phyloP scores from a whole-genome alignment of 495 filamentous ascomycete species.

The Viridothelium virens region DNA sequence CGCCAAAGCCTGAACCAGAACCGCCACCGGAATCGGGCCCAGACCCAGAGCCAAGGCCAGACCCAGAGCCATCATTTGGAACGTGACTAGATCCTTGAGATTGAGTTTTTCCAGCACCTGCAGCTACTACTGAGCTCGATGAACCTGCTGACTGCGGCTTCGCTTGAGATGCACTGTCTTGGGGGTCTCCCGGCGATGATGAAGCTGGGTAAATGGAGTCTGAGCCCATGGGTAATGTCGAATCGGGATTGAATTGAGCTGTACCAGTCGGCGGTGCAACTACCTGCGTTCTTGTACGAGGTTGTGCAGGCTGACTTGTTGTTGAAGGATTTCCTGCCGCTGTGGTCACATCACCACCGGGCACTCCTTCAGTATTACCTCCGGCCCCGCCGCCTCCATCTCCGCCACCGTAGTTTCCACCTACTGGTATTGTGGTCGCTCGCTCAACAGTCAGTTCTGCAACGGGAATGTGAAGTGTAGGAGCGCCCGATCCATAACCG shows the following conservation, averaged over 20 bases:
- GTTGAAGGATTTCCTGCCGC: neutral
- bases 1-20: neutral
- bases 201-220: neutral
- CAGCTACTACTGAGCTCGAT: neutral
- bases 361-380: neutral
- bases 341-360: neutral
- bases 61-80: neutral
- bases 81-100: neutral
- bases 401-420: neutral
- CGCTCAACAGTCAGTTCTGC: neutral
- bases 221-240: conserved; percentile 1
- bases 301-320: neutral
- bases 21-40: neutral
- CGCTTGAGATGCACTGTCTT: neutral
- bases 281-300: neutral
- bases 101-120: neutral
- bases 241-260: neutral
- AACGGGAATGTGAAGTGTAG: neutral
- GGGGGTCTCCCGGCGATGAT: neutral
- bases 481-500: neutral
- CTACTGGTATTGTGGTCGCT: neutral
- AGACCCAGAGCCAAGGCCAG: neutral
- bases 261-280: neutral
- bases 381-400: neutral
- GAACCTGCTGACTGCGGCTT: neutral